Conservation (phyloP, 139 green algal genomes). For the Closterium sp. region DNA sequence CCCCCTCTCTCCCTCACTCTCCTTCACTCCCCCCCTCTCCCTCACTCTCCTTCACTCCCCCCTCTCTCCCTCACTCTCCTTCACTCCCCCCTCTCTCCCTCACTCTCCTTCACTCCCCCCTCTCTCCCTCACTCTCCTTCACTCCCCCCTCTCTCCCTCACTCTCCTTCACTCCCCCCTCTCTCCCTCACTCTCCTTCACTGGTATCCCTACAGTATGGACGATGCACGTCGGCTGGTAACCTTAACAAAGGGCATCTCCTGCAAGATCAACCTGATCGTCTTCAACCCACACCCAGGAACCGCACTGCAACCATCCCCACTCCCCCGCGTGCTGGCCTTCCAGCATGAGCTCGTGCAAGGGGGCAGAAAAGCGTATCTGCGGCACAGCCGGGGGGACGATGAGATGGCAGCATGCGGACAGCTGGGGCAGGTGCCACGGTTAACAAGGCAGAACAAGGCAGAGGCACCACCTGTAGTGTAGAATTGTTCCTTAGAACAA, state of each 20-base stretch:
- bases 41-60: too few species aligned
- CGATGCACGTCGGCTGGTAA: slow-evolving; percentile 67
- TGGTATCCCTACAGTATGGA: slow-evolving; percentile 56
- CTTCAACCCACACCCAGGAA: slow-evolving; percentile 47
- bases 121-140: too few species aligned
- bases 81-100: too few species aligned
- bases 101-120: too few species aligned
- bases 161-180: background rate
- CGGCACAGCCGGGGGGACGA: slow-evolving; percentile 40
- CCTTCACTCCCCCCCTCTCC: too few species aligned
- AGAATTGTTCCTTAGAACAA: too few species aligned
- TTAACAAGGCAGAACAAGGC: too few species aligned
- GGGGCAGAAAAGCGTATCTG: slow-evolving; percentile 2
- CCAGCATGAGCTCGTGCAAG: slow-evolving; percentile 7
- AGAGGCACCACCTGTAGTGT: too few species aligned
- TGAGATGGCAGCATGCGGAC: slow-evolving; percentile 44
- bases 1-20: too few species aligned
- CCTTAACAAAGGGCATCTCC: slow-evolving; percentile 59
- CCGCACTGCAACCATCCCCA: slow-evolving; percentile 2
- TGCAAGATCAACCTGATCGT: slow-evolving; percentile 64
- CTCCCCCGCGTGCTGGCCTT: slow-evolving; percentile 6
- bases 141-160: too few species aligned
- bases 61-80: too few species aligned
- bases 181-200: too few species aligned
- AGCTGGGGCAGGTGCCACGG: slow-evolving; percentile 14